Conservation (phyloP, 495 filamentous ascomycete genomes). For the Clohesyomyces aquaticus region DNA sequence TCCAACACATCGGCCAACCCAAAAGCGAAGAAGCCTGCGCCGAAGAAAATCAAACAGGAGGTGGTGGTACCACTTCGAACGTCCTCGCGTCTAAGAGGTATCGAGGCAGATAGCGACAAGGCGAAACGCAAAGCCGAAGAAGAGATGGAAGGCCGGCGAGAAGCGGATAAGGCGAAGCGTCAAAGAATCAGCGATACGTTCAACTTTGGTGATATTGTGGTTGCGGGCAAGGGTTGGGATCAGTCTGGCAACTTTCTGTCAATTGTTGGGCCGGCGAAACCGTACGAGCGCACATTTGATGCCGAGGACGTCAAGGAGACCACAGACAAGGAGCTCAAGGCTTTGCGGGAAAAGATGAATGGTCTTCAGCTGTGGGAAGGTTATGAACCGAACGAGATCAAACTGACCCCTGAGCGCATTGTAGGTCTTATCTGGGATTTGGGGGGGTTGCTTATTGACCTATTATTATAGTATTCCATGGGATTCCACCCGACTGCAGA, state of each 20-base stretch:
- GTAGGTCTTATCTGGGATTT: constrained; percentile 30
- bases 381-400: constrained; percentile 84
- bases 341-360: constrained; percentile 78
- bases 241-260: constrained; percentile 57
- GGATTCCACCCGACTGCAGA: constrained; percentile 84
- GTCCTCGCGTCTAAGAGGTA: constrained; percentile 67
- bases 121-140: constrained; percentile 82
- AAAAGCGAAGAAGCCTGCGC: constrained; percentile 53
- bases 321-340: constrained; percentile 73
- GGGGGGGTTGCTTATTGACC: constrained; percentile 5
- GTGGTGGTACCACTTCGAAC: constrained; percentile 59
- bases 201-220: constrained; percentile 74
- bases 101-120: constrained; percentile 70
- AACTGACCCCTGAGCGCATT: constrained; percentile 87
- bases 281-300: constrained; percentile 79
- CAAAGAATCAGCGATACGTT: constrained; percentile 72
- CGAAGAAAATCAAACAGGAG: constrained; percentile 56
- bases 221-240: constrained; percentile 69
- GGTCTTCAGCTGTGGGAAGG: constrained; percentile 77
- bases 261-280: constrained; percentile 68
- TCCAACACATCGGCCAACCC: constrained; percentile 37
- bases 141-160: constrained; percentile 62
- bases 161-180: constrained; percentile 70
- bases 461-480: constrained; percentile 67
- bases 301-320: constrained; percentile 82